Percentiles rank a stretch among this genome's conserved stretches.
These are phyloP conservation scores for Vigna nakashimae DNA, from an alignment of 306 rosid species.

Conservation along the genomic window DNA sequence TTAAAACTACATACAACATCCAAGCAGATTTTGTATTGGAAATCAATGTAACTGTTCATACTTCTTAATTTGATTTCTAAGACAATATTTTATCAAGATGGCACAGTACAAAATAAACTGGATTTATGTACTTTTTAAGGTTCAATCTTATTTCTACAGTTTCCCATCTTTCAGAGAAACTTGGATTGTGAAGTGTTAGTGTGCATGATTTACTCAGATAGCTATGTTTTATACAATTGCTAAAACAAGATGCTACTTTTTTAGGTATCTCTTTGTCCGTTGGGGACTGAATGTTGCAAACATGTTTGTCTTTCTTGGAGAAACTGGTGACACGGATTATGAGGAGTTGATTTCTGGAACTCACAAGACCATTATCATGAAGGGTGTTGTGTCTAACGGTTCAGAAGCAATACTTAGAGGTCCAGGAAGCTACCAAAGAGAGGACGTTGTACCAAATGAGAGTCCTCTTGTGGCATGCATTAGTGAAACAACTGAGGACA, in stretches of 20 bases:
- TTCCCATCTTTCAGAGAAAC: not conserved
- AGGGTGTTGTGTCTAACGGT: conserved; percentile 65
- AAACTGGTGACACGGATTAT: conserved; percentile 82
- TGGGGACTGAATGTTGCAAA: conserved; percentile 85
- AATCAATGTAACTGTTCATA: conserved; percentile 2
- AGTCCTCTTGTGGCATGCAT: conserved; percentile 61
- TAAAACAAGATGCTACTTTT: not conserved
- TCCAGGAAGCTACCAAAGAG: conserved; percentile 76
- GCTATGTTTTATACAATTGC: conserved; percentile 9
- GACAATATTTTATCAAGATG: not conserved
- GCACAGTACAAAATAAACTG: not conserved
- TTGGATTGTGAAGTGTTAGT: not conserved
- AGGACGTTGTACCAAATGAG: conserved; percentile 69
- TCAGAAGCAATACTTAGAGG: conserved; percentile 63
- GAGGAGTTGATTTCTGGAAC: conserved; percentile 93
- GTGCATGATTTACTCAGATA: not conserved
- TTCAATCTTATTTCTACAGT: not conserved
- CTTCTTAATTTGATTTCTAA: not conserved
- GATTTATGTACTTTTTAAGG: not conserved
- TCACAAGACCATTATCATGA: conserved; percentile 80
- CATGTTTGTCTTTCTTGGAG: conserved; percentile 86
- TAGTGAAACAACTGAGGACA: conserved; percentile 40
- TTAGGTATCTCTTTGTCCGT: conserved; percentile 87
- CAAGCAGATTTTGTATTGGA: not conserved
- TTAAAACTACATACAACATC: too few relatives aligned